These are phyloP conservation scores for Alternaria ventricosa DNA, from an alignment of 2,329 filamentous ascomycete species.

Conservation along the genomic window DNA sequence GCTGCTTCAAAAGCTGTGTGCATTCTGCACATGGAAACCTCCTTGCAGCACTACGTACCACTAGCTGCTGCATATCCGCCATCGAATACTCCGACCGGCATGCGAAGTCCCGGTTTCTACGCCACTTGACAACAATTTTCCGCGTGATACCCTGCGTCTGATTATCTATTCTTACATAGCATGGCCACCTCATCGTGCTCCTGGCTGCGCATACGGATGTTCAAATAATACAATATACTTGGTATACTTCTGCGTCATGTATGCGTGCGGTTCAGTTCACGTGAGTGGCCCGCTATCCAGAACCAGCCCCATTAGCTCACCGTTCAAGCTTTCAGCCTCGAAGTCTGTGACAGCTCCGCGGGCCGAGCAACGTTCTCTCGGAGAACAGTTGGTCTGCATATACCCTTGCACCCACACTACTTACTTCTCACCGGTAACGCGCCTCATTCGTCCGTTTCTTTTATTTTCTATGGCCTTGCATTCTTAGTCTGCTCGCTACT, in stretches of 20 bases:
- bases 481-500: background rate
- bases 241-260: background rate
- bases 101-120: background rate
- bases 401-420: background rate
- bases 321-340: background rate
- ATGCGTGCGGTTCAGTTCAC: background rate
- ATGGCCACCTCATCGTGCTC: background rate
- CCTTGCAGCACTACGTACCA: background rate
- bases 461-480: background rate
- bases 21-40: background rate
- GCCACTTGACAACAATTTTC: background rate
- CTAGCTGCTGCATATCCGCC: background rate
- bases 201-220: background rate
- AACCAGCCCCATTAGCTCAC: background rate
- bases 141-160: background rate
- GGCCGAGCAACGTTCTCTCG: background rate
- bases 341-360: background rate
- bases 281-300: background rate
- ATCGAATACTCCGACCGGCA: background rate
- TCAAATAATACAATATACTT: background rate
- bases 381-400: slow-evolving; percentile 1
- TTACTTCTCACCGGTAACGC: background rate
- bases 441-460: background rate
- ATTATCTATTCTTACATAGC: background rate
- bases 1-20: background rate